phyloP scores from a whole-genome alignment of 768 basidiomycete genomes.

The Psilocybe tampanensis region DNA sequence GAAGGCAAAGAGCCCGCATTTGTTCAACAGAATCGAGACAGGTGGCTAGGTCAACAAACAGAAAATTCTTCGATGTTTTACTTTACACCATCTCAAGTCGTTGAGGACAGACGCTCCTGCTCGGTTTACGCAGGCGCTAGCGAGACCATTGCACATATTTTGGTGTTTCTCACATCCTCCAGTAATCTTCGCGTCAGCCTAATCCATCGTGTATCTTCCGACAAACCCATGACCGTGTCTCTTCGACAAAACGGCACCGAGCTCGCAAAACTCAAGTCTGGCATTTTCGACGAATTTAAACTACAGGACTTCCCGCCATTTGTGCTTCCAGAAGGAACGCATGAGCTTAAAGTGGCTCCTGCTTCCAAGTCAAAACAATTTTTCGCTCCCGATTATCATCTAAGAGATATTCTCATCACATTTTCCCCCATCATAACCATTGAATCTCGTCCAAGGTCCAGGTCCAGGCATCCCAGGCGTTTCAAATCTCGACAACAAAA shows the following conservation, averaged over 20 bases:
- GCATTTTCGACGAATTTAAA: background rate
- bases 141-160: background rate
- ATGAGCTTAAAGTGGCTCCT: background rate
- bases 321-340: background rate
- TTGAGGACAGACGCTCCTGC: background rate
- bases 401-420: no score
- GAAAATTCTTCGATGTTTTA: background rate
- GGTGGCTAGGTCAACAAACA: background rate
- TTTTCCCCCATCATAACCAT: no score
- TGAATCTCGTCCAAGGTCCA: no score
- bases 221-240: no score
- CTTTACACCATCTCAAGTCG: background rate
- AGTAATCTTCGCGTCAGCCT: background rate
- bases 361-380: background rate
- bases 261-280: background rate
- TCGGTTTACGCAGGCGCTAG: no score
- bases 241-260: background rate
- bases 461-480: no score
- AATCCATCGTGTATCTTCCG: background rate
- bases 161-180: background rate
- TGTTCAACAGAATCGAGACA: background rate
- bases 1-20: background rate
- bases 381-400: no score
- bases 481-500: no score
- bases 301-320: background rate